These are phyloP conservation scores for Auricularia auricula-judae DNA, from an alignment of 768 basidiomycete species.

Conservation along the genomic window DNA sequence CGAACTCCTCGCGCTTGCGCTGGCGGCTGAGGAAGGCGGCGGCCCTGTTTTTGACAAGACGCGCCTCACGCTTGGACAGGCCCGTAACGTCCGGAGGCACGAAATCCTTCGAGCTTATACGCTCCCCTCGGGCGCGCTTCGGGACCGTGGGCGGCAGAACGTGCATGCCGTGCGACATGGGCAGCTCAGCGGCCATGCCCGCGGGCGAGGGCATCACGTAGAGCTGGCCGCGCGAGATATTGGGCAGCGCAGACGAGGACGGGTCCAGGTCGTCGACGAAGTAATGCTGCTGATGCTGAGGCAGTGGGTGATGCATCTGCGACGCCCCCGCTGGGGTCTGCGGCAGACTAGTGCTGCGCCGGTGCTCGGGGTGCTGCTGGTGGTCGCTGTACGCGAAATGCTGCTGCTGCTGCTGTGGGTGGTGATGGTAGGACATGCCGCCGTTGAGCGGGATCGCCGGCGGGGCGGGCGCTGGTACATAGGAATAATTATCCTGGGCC, in stretches of 20 bases:
- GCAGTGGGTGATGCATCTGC: neutral
- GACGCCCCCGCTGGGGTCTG: neutral
- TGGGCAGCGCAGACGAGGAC: neutral
- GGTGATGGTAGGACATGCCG: neutral
- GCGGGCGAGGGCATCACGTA: neutral
- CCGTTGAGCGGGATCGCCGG: neutral
- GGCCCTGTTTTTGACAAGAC: constrained; percentile 84
- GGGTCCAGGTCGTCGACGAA: neutral
- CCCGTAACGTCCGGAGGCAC: constrained; percentile 82
- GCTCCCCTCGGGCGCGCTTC: constrained; percentile 31
- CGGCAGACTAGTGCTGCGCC: neutral
- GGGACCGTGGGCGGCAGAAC: neutral
- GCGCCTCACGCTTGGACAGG: constrained; percentile 81
- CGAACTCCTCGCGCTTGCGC: constrained; percentile 86
- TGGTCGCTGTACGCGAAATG: neutral
- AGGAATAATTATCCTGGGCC: neutral
- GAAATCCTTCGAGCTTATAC: constrained; percentile 67
- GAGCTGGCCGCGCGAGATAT: neutral
- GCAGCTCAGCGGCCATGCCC: neutral
- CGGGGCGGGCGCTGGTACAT: neutral
- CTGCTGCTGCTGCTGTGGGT: neutral
- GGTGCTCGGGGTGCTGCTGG: neutral
- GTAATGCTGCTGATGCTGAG: neutral
- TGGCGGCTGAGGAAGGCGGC: constrained; percentile 87
- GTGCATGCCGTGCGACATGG: neutral